These are phyloP conservation scores for Aspergillus sp. DNA, from an alignment of 2,329 filamentous ascomycete species.

Conservation along the genomic window DNA sequence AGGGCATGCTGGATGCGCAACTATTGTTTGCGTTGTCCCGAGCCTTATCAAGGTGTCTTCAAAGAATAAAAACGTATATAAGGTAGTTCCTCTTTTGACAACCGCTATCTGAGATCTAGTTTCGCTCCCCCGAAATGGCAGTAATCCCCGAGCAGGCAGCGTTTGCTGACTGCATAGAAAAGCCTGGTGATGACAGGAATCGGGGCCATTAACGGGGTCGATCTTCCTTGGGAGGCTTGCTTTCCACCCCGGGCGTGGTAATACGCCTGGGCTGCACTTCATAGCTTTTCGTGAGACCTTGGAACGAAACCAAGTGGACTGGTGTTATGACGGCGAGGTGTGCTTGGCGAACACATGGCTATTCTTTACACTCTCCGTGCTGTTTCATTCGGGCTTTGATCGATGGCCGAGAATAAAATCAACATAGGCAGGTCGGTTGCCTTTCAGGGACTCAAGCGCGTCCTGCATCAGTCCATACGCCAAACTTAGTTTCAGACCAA, in stretches of 20 bases:
- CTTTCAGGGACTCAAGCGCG: slow-evolving; percentile 65
- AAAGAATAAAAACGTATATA: background rate
- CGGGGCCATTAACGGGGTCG: background rate
- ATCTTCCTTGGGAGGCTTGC: background rate
- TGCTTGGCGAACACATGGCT: background rate
- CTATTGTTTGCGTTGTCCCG: background rate
- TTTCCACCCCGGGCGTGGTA: background rate
- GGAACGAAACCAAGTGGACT: background rate
- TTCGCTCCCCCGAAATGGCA: background rate
- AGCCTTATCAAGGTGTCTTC: background rate
- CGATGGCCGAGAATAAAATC: slow-evolving; percentile 60
- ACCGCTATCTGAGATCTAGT: background rate
- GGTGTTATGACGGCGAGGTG: background rate
- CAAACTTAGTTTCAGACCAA: slow-evolving; percentile 76
- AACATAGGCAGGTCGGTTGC: slow-evolving; percentile 72
- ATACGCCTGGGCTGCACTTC: background rate
- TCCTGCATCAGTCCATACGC: slow-evolving; percentile 82
- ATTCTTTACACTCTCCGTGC: slow-evolving; percentile 12
- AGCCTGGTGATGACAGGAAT: background rate
- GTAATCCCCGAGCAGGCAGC: background rate
- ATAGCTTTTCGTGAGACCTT: background rate
- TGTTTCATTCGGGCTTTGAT: slow-evolving; percentile 19
- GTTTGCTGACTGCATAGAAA: background rate
- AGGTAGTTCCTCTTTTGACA: background rate
- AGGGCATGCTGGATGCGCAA: background rate